Base-by-base conservation (phyloP, 225 moss, liverwort and hornwort species). In the Neckera pumila region DNA sequence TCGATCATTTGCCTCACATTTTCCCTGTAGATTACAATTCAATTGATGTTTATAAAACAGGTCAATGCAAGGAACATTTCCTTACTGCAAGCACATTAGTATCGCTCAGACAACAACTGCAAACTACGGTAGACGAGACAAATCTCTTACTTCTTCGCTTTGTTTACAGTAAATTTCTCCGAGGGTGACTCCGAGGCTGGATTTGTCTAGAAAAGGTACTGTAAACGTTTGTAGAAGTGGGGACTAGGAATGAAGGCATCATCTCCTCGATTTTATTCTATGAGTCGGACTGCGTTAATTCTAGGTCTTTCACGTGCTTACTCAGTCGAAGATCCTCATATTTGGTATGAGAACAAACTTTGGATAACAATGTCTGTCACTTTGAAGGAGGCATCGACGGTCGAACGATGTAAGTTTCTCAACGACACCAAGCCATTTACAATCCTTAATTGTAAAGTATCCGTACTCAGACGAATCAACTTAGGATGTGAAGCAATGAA, bases 121-220 rank as follows among this genome's bases (percentile, higher is more conserved):
- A 25, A 25, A 56, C 56, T 22, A 56, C 15, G 25, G 77, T 60
- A 6, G 65, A 82, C 47, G 51, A 67, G 17, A 27, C 62, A 54
- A 76, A 70, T 42, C 30, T 54, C 80, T 95, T 91, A 95, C 87
- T 94, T 93, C 90, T 93, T 94, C 51, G 89, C 86, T 40, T 92
- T 95, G 79, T 92, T 94, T 76, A 90, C 94, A 30, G 85, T 21
- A 7, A 95, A 81, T 53, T 92, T 88, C 62, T 91, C 90, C 33
- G 89, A 54, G 54, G 89, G 87, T 15, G 90, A 65, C 78, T 91
- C 92, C 84, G 90, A 91, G 49, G 54, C 34, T 9, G 91, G 81
- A 66, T 92, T 93, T 57, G 92, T 45, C 7, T 16, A 11, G 27
- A 38, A 17, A 79, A 57, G 16, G 15, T 27, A 27, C 5, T n/a